These are phyloP conservation scores for Pythium grandisporangium DNA, from an alignment of 352 stramenopile species.

Conservation along the genomic window DNA sequence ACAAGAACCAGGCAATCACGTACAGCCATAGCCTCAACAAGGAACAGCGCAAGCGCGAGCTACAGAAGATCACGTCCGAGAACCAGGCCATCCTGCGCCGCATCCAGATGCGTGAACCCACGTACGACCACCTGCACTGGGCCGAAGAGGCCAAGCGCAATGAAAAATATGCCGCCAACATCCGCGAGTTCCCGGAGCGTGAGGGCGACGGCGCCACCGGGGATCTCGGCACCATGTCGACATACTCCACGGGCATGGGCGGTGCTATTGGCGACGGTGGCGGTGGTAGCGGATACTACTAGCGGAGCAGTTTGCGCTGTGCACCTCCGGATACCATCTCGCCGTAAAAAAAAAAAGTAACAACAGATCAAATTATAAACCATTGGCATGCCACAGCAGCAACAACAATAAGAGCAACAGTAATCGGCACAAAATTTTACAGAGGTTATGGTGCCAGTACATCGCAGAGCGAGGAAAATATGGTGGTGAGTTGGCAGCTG, in stretches of 20 bases:
- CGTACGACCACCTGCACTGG: constrained; percentile 88
- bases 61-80: constrained; percentile 81
- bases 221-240: constrained; percentile 44
- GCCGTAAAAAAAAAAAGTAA: no score
- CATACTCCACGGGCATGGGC: constrained; percentile 50
- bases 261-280: no score
- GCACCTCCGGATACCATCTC: no score
- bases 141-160: constrained; percentile 82
- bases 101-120: constrained; percentile 87
- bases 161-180: constrained; percentile 81
- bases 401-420: no score
- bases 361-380: no score
- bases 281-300: no score
- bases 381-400: no score
- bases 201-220: constrained; percentile 27
- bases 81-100: constrained; percentile 84
- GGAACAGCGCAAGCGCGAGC: constrained; percentile 64
- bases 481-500: constrained; percentile 41
- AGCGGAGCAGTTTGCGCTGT: no score
- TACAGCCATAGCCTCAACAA: constrained; percentile 85
- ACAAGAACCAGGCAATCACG: constrained; percentile 71
- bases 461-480: constrained; percentile 29
- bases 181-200: constrained; percentile 68
- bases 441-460: constrained; percentile 13
- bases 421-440: no score